Percentiles rank a stretch among this genome's conserved stretches.
These are phyloP conservation scores for Globisporangium iwayamae DNA, from an alignment of 352 stramenopile genomes.

Conservation along the genomic window DNA sequence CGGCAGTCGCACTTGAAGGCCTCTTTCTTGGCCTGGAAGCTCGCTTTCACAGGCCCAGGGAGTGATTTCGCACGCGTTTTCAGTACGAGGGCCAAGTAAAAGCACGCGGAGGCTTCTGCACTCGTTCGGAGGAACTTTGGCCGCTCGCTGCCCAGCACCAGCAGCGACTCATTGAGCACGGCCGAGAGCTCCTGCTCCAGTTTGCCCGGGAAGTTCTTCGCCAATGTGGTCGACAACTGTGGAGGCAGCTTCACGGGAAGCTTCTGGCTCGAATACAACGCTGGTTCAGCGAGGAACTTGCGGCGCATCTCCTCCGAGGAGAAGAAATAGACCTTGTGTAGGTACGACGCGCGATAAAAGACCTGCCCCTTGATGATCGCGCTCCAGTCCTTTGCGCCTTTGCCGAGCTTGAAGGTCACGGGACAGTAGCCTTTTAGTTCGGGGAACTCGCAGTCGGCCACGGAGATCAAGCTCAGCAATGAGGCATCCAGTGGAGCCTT, in stretches of 20 bases:
- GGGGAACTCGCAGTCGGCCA: conserved; percentile 62
- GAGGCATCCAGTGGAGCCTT: conserved; percentile 53
- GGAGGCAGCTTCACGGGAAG: conserved; percentile 66
- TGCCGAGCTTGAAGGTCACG: conserved; percentile 50
- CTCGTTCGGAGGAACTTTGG: conserved; percentile 58
- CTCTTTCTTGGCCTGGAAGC: conserved; percentile 21
- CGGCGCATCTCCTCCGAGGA: conserved; percentile 41
- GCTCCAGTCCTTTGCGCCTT: conserved; percentile 33
- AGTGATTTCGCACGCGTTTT: conserved; percentile 34
- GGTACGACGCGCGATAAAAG: conserved; percentile 61
- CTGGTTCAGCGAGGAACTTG: conserved; percentile 45
- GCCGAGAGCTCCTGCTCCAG: conserved; percentile 60
- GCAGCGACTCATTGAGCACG: conserved; percentile 57
- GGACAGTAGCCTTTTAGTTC: conserved; percentile 76
- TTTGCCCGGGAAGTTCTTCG: conserved; percentile 49
- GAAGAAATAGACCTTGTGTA: conserved; percentile 59
- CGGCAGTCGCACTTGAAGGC: conserved; percentile 55
- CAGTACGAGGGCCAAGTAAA: conserved; percentile 58
- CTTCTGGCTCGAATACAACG: conserved; percentile 34
- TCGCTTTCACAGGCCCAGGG: conserved; percentile 20
- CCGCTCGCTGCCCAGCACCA: conserved; percentile 45
- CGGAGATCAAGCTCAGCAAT: conserved; percentile 55
- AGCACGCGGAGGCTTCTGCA: conserved; percentile 34
- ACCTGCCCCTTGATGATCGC: conserved; percentile 50
- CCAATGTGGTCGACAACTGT: conserved; percentile 31